A percentile compares a stretch with the other conserved stretches of the same genome.
Evolutionary conservation across 768 basidiomycete species (phyloP).

Genomic region (Hypsizygus marmoreus): DNA sequence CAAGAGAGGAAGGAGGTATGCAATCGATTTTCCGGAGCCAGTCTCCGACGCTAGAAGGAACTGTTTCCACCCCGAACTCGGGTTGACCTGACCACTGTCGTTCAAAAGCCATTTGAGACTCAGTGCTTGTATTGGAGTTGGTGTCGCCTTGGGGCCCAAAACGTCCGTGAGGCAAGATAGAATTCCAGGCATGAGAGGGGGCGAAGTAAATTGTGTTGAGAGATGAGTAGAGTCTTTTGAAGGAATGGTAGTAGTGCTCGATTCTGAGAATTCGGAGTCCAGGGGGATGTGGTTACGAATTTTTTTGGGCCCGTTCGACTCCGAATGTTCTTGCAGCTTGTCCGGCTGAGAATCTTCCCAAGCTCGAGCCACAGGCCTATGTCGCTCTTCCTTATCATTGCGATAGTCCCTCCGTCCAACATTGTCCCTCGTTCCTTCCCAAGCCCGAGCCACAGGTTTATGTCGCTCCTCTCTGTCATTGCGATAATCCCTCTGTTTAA

Average conservation of each 20-base stretch:
- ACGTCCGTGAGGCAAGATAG: conserved; percentile 55
- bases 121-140: conserved; percentile 81
- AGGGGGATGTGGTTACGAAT: neutral
- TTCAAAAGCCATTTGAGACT: conserved; percentile 66
- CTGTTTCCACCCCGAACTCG: conserved; percentile 38
- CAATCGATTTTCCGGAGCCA: conserved; percentile 90
- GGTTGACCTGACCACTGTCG: conserved; percentile 13
- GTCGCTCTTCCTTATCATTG: too few relatives aligned
- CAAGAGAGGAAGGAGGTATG: conserved; percentile 84
- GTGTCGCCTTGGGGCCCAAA: conserved; percentile 55
- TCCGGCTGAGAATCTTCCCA: neutral
- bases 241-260: conserved; percentile 1
- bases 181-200: conserved; percentile 70
- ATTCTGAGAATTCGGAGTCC: conserved; percentile 15
- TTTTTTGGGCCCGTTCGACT: neutral
- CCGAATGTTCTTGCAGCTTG: neutral
- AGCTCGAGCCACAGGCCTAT: neutral
- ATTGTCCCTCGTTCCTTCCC: too few relatives aligned
- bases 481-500: too few relatives aligned
- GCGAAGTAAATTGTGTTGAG: conserved; percentile 59
- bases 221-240: conserved; percentile 11
- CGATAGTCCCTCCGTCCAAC: too few relatives aligned
- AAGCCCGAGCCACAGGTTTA: neutral
- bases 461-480: too few relatives aligned
- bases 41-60: conserved; percentile 86